A percentile compares a stretch with the other conserved stretches of the same genome.
These are phyloP conservation scores for Xylariomycetidae sp. DNA, from an alignment of 2,329 filamentous ascomycete genomes.

Conservation along the genomic window DNA sequence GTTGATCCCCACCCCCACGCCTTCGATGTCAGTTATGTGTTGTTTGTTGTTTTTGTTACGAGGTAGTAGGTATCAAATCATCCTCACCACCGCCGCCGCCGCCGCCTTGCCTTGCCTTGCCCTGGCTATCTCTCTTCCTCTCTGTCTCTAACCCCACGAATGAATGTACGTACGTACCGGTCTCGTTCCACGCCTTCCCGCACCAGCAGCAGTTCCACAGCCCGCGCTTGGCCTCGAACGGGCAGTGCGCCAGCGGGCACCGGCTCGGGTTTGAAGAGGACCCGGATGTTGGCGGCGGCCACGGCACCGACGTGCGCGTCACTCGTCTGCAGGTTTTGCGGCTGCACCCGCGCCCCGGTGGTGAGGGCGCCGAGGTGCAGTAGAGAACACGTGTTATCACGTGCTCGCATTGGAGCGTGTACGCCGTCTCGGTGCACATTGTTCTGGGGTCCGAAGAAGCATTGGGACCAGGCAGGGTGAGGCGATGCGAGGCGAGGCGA, in stretches of 20 bases:
- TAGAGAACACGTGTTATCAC: conserved; percentile 38
- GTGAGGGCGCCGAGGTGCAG: conserved; percentile 35
- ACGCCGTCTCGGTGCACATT: conserved; percentile 46
- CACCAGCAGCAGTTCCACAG: conserved; percentile 53
- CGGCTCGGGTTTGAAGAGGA: conserved; percentile 30
- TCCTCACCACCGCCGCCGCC: too few relatives aligned
- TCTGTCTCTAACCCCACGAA: too few relatives aligned
- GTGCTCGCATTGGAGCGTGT: conserved; percentile 47
- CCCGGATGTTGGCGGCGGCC: conserved; percentile 42
- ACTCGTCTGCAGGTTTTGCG: conserved; percentile 37
- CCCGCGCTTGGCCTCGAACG: conserved; percentile 43
- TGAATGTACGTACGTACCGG: conserved; percentile 21
- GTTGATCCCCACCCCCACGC: background rate
- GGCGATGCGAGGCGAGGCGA: too few relatives aligned
- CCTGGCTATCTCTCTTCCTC: too few relatives aligned
- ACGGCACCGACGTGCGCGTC: conserved; percentile 36
- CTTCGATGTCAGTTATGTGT: too few relatives aligned
- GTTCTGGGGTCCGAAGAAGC: background rate
- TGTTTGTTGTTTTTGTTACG: too few relatives aligned
- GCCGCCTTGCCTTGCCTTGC: too few relatives aligned
- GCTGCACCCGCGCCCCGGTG: conserved; percentile 17
- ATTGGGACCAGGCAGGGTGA: too few relatives aligned
- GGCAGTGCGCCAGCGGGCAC: conserved; percentile 41
- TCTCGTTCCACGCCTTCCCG: conserved; percentile 45
- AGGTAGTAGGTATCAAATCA: too few relatives aligned